These are phyloP conservation scores for Eimeria praecox DNA, from an alignment of 169 alveolate genomes.

Conservation along the genomic window DNA sequence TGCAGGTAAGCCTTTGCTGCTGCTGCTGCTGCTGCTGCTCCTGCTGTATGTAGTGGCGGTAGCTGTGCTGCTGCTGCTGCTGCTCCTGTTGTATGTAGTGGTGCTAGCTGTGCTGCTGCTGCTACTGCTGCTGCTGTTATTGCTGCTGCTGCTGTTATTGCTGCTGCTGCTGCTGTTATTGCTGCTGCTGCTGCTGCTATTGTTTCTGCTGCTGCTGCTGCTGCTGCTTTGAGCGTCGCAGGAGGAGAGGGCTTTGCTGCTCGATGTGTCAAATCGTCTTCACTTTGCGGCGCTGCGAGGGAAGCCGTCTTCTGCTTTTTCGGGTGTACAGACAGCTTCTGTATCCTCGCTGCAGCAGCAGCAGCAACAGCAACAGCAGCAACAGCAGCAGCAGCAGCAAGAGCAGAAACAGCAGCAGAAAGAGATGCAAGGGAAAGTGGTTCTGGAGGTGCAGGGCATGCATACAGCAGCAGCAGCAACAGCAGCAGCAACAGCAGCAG, in stretches of 20 bases:
- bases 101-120: background rate
- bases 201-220: background rate
- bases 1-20: conserved; percentile 13
- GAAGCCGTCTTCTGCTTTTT: background rate
- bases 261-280: conserved; percentile 16
- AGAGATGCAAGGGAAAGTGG: background rate
- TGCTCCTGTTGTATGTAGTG: background rate
- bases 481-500: background rate
- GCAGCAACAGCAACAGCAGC: background rate
- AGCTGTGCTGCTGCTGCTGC: background rate
- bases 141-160: background rate
- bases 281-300: conserved; percentile 12
- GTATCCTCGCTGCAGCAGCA: conserved; percentile 4
- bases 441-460: background rate
- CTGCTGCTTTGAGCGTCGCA: background rate
- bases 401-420: background rate
- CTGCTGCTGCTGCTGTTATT: background rate
- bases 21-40: conserved; percentile 13
- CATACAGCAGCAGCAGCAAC: background rate
- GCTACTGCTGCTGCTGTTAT: background rate
- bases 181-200: background rate
- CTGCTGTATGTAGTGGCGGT: background rate
- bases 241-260: conserved; percentile 56
- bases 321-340: background rate
- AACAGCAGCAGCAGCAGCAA: background rate